Conservation (phyloP, 2,329 filamentous ascomycete species). For the Reticulascus tulasneorum region DNA sequence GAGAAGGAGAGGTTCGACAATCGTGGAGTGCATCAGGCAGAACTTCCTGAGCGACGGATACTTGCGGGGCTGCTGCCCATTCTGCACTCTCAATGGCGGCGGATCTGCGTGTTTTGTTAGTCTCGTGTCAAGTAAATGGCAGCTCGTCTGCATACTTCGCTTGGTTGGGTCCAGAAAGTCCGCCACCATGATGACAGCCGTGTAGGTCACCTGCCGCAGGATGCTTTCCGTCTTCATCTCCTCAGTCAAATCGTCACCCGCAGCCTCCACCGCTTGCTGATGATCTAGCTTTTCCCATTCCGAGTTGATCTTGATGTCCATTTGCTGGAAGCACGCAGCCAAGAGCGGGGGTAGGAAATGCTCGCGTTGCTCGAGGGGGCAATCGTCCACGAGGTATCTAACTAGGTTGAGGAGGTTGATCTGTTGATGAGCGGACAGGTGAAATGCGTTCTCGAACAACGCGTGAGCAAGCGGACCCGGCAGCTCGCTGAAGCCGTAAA, state of each 20-base stretch:
- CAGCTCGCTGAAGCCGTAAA: slow-evolving; percentile 85
- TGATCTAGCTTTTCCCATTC: slow-evolving; percentile 80
- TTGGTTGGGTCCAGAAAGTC: slow-evolving; percentile 77
- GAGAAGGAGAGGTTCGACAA: slow-evolving; percentile 83
- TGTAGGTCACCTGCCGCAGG: slow-evolving; percentile 85
- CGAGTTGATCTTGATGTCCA: slow-evolving; percentile 79
- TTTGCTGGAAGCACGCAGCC: slow-evolving; percentile 75
- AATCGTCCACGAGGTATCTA: slow-evolving; percentile 85
- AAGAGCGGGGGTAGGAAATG: slow-evolving; percentile 85
- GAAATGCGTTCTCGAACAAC: slow-evolving; percentile 76
- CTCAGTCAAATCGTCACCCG: slow-evolving; percentile 77
- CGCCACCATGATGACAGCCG: slow-evolving; percentile 86
- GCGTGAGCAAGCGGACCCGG: slow-evolving; percentile 79
- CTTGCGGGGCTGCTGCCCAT: slow-evolving; percentile 25
- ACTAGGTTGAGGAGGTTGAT: slow-evolving; percentile 90
- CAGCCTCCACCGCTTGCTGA: slow-evolving; percentile 57
- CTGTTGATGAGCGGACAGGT: slow-evolving; percentile 86
- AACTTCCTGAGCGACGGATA: slow-evolving; percentile 71
- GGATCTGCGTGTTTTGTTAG: slow-evolving; percentile 23
- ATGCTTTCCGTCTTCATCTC: slow-evolving; percentile 99
- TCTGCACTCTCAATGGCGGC: slow-evolving; percentile 22
- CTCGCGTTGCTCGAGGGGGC: slow-evolving; percentile 70
- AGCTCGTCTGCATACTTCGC: slow-evolving; percentile 50
- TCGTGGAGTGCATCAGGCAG: slow-evolving; percentile 69
- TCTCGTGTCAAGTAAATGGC: not conserved